phyloP scores from a whole-genome alignment of 306 rosid genomes.

The Trifolium fragiferum region DNA sequence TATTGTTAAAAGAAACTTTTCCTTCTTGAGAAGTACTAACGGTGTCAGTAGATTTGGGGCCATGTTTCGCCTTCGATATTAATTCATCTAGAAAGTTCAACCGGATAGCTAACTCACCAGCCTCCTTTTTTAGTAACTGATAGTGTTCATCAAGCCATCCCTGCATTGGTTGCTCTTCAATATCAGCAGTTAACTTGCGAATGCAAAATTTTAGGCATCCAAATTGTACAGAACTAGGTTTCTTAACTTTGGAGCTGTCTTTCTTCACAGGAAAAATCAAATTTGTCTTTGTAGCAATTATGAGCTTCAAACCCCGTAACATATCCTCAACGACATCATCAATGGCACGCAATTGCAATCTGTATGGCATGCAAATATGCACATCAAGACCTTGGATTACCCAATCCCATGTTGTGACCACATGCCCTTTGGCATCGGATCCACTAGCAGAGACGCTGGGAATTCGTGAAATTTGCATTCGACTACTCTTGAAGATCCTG shows the following conservation, averaged over 20 bases:
- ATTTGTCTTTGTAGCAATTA: slow-evolving; percentile 81
- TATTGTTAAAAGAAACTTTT: slow-evolving; percentile 59
- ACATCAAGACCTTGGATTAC: slow-evolving; percentile 93
- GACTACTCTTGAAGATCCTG: slow-evolving; percentile 83
- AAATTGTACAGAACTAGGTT: slow-evolving; percentile 67
- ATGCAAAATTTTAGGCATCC: slow-evolving; percentile 86
- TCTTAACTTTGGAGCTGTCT: slow-evolving; percentile 72
- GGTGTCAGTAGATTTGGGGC: slow-evolving; percentile 62
- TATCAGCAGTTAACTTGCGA: slow-evolving; percentile 85
- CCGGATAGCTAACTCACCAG: slow-evolving; percentile 84
- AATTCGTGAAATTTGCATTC: slow-evolving; percentile 96
- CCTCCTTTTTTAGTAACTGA: slow-evolving; percentile 90
- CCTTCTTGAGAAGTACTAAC: slow-evolving; percentile 66
- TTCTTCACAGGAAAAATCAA: slow-evolving; percentile 80
- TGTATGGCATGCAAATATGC: slow-evolving; percentile 91
- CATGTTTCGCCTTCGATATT: slow-evolving; percentile 58
- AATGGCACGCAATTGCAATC: slow-evolving; percentile 94
- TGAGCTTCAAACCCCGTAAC: slow-evolving; percentile 85
- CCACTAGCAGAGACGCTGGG: slow-evolving; percentile 68
- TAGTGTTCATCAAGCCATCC: slow-evolving; percentile 99
- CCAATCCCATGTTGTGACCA: slow-evolving; percentile 83
- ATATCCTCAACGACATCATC: slow-evolving; percentile 95
- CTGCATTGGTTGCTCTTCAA: slow-evolving; percentile 97
- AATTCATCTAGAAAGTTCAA: slow-evolving; percentile 80
- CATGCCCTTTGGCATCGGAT: slow-evolving; percentile 59